Percentiles rank a stretch among this genome's conserved stretches.
These are phyloP conservation scores for Astrothelium subdiscretum DNA, from an alignment of 495 filamentous ascomycete species.

Conservation along the genomic window DNA sequence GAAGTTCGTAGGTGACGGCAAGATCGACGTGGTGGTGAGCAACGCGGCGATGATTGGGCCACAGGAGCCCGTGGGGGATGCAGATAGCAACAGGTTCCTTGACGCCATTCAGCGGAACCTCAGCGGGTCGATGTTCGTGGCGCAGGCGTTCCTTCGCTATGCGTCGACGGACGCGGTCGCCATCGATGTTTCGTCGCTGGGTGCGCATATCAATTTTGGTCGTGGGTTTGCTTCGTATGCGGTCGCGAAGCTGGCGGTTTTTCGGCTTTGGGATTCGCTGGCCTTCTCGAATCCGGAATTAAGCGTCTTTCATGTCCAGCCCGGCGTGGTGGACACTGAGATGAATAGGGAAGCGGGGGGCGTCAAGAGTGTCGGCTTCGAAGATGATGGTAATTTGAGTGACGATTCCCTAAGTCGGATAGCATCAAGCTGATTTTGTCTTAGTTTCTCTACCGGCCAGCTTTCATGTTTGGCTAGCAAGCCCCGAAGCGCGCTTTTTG, in stretches of 20 bases:
- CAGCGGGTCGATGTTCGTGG: conserved; percentile 27
- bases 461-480: conserved; percentile 41
- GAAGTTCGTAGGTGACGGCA: conserved; percentile 24
- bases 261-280: conserved; percentile 32
- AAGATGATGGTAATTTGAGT: conserved; percentile 31
- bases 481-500: conserved; percentile 37
- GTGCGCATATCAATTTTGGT: conserved; percentile 29
- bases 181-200: conserved; percentile 30
- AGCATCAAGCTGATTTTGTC: conserved; percentile 7
- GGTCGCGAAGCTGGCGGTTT: conserved; percentile 32
- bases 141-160: conserved; percentile 33
- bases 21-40: conserved; percentile 25
- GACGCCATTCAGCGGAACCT: conserved; percentile 29
- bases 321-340: conserved; percentile 33
- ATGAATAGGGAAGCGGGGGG: conserved; percentile 32
- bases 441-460: conserved; percentile 31
- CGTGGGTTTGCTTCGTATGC: conserved; percentile 28
- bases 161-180: conserved; percentile 27
- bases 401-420: not conserved
- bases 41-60: conserved; percentile 27
- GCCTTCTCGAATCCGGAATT: conserved; percentile 27
- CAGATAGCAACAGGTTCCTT: conserved; percentile 26
- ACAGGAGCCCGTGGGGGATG: conserved; percentile 19
- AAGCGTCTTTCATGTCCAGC: conserved; percentile 37
- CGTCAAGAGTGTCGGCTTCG: conserved; percentile 22